Evolutionary conservation across 2,329 filamentous ascomycete species (phyloP), one percentile per base, ranked within the genome.

Genomic region (Botrytis pseudocinerea): DNA sequence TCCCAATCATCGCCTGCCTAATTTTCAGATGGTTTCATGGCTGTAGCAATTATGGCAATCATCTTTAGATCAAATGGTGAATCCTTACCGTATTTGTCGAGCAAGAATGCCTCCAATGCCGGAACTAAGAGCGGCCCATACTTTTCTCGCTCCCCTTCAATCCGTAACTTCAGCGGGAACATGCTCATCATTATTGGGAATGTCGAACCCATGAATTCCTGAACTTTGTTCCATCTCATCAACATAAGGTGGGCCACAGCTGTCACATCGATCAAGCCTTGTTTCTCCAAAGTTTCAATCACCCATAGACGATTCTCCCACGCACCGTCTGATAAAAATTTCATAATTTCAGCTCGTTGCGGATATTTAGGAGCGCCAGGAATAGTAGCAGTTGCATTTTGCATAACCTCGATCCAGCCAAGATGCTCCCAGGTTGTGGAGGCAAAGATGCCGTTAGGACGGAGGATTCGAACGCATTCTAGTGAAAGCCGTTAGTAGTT

Each of bases 41-140:
- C 54, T 59, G 54, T 59, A 28, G 54, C 54, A 59, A n/a, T 59
- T 28, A 59, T 59, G n/a, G 54, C 54, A 60, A 60, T 38, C 57
- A 38, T 60, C 28, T 60, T n/a, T n/a, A 60, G 20, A 38, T 60
- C 28, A 60, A 38, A 60, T 16, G n/a, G 35, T 22, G 57, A 60
- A 60, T 38, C 35, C 12, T 60, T 38, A 12, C 57, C 57, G 18
- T 60, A 60, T 38, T 60, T 59, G 10, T 60, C 57, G 6, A 60
- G 2, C 57, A 60, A 60, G 38, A 60, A 60, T 22, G 32, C 20
- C n/a, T 35, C 32, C 57, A 60, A 22, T 6, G 32, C 57, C 32
- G n/a, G 57, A 38, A 60, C 57, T 16, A 60, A 38, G 35, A 60
- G 57, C 9, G 57, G 35, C 57, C 57, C n/a, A 35, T 38, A 61